Evolutionary conservation across 2,329 filamentous ascomycete genomes (phyloP), one percentile per base, ranked within the genome.

Genomic region (Albophoma yamanashiensis): DNA sequence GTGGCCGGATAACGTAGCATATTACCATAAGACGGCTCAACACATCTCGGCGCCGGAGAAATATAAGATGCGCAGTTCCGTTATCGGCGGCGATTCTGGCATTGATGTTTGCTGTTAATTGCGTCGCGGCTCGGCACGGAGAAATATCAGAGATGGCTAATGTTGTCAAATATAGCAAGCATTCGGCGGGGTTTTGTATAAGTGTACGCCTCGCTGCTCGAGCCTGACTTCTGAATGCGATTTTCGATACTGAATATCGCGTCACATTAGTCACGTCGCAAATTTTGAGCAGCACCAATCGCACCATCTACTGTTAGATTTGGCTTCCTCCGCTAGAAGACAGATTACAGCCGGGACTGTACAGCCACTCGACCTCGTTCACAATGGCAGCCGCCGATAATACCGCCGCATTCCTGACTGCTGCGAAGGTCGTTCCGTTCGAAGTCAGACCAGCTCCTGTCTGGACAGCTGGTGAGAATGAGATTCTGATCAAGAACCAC

Each of bases 401-500:
- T 25, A 4, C 38, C 15, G 55, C 55, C 38, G 55, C 55, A 22
- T 56, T 39, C 22, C 55, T 56, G 7, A 56, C 34, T 5, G 38
- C 55, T 39, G 55, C 55, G 12, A 56, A 56, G 38, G 20, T 17
- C 15, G 15, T 39, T 22, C 55, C 55, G 12, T 56, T 56, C 22
- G 55, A 56, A 22, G 38, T 56, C 34, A 56, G 25, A 14, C 34
- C 55, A n/a, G 38, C 34, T 36, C 55, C 36, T 3, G 22, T 25
- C 9, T 56, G 55, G 55, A 56, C 38, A 39, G n/a, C 55, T 2
- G 55, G 55, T 17, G 53, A 57, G 12, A 58, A 59, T 39, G 64
- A 69, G 53, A 60, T 73, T 42, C 63, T 73, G 53, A 60, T 73
- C 60, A 67, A 64, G 55, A 69, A 68, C 42, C 61, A 67, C 9